These are phyloP conservation scores for Paecilomyces sp. DNA, from an alignment of 2,329 filamentous ascomycete species.

Conservation along the genomic window DNA sequence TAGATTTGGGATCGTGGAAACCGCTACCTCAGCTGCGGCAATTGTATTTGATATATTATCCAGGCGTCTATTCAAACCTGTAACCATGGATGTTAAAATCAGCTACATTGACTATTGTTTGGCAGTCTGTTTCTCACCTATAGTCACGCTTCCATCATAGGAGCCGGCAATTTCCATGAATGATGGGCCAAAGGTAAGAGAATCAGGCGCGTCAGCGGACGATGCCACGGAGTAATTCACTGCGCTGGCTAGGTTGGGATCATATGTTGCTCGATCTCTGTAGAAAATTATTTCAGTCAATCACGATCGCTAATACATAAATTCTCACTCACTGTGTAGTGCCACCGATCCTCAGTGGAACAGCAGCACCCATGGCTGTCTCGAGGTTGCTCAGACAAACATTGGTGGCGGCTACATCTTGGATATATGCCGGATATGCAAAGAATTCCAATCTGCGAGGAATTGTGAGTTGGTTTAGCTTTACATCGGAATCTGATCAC, in stretches of 20 bases:
- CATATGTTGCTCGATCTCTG: slow-evolving; percentile 48
- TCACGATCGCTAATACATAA: background rate
- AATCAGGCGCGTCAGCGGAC: slow-evolving; percentile 41
- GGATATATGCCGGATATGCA: slow-evolving; percentile 49
- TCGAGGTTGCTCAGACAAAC: slow-evolving; percentile 48
- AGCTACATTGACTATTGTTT: background rate
- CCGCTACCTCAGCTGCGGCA: slow-evolving; percentile 42
- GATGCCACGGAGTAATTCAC: slow-evolving; percentile 47
- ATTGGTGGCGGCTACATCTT: slow-evolving; percentile 43
- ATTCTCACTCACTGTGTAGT: slow-evolving; percentile 44
- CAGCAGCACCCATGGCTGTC: slow-evolving; percentile 44
- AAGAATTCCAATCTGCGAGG: slow-evolving; percentile 48
- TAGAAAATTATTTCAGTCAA: background rate
- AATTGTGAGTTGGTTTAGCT: background rate
- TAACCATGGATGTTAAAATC: background rate
- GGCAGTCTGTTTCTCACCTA: slow-evolving; percentile 23
- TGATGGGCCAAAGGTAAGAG: slow-evolving; percentile 46
- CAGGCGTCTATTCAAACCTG: slow-evolving; percentile 46
- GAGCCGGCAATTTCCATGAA: slow-evolving; percentile 45
- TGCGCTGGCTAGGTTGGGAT: slow-evolving; percentile 37
- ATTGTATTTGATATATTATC: slow-evolving; percentile 50
- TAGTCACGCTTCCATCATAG: slow-evolving; percentile 44
- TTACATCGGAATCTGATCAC: too few species aligned
- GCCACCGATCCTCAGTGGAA: slow-evolving; percentile 51
- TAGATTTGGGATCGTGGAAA: slow-evolving; percentile 41